A percentile compares a stretch with the other conserved stretches of the same genome.
Evolutionary conservation across 2,329 filamentous ascomycete species (phyloP).

Genomic region (Claviceps monticola): DNA sequence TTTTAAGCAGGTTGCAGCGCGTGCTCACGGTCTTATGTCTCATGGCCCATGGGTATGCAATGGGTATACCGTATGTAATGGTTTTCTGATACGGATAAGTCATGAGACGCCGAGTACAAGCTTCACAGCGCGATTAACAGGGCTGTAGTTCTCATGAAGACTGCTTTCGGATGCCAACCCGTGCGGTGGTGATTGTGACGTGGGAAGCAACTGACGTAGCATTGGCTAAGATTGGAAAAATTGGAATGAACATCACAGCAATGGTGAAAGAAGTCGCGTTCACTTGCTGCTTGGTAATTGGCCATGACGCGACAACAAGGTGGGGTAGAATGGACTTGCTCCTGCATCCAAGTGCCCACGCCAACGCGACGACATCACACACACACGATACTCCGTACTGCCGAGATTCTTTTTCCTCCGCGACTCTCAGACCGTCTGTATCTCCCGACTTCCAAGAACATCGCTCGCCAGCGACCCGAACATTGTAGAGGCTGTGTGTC

Average conservation of each 20-base stretch:
- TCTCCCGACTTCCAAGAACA: background rate
- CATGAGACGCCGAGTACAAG: too few relatives aligned
- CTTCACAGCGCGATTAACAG: too few relatives aligned
- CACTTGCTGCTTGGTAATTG: background rate
- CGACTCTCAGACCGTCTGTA: background rate
- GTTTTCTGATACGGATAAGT: too few relatives aligned
- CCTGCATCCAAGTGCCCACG: background rate
- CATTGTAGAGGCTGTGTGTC: background rate
- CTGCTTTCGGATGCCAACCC: too few relatives aligned
- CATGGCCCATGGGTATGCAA: too few relatives aligned
- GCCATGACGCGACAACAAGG: background rate
- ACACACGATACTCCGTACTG: background rate
- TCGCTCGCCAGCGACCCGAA: background rate
- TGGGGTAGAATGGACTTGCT: background rate
- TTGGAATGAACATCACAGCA: background rate
- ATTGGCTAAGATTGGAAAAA: too few relatives aligned
- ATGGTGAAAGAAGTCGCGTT: background rate
- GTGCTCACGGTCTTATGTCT: too few relatives aligned
- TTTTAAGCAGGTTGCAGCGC: too few relatives aligned
- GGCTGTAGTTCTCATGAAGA: too few relatives aligned
- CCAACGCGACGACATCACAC: background rate
- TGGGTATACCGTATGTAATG: too few relatives aligned
- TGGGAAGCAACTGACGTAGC: too few relatives aligned
- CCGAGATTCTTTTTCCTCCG: background rate
- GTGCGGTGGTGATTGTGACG: too few relatives aligned